Percentiles rank a stretch among this genome's conserved stretches.
Conservation (phyloP, 495 filamentous ascomycete genomes). For the Mytilinidion resinicola region DNA sequence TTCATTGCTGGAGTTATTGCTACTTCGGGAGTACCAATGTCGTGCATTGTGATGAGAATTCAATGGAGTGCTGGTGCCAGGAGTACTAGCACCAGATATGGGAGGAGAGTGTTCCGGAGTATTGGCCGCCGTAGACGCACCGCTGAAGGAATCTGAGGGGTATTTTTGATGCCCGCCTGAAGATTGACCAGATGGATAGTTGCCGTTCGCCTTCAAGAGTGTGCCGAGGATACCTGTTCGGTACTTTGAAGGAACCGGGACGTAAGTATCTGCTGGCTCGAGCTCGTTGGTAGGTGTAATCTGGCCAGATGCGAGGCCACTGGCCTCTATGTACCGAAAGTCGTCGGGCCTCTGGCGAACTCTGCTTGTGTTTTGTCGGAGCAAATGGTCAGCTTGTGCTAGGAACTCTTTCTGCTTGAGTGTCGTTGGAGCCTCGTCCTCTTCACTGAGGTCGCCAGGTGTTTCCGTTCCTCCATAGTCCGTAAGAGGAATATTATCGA, state of each 20-base stretch:
- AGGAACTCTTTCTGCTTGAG: slow-evolving; percentile 4
- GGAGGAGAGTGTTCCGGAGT: slow-evolving; percentile 28
- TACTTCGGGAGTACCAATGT: slow-evolving; percentile 51
- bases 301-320: slow-evolving; percentile 46
- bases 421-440: neutral
- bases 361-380: slow-evolving; percentile 16
- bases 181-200: slow-evolving; percentile 6
- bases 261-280: slow-evolving; percentile 56
- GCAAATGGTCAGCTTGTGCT: slow-evolving; percentile 13
- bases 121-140: slow-evolving; percentile 17
- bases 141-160: slow-evolving; percentile 6
- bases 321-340: slow-evolving; percentile 11
- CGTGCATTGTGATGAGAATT: slow-evolving; percentile 47
- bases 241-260: slow-evolving; percentile 62
- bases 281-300: slow-evolving; percentile 55
- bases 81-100: slow-evolving; percentile 38
- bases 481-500: slow-evolving; percentile 3
- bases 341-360: slow-evolving; percentile 10
- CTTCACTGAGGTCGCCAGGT: slow-evolving; percentile 12
- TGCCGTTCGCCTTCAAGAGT: slow-evolving; percentile 64
- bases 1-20: slow-evolving; percentile 41
- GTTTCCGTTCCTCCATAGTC: neutral
- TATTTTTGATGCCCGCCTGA: slow-evolving; percentile 14
- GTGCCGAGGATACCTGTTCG: slow-evolving; percentile 71
- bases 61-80: slow-evolving; percentile 51